phyloP scores from a whole-genome alignment of 805 yeast species.

The Nakazawaea peltata region DNA sequence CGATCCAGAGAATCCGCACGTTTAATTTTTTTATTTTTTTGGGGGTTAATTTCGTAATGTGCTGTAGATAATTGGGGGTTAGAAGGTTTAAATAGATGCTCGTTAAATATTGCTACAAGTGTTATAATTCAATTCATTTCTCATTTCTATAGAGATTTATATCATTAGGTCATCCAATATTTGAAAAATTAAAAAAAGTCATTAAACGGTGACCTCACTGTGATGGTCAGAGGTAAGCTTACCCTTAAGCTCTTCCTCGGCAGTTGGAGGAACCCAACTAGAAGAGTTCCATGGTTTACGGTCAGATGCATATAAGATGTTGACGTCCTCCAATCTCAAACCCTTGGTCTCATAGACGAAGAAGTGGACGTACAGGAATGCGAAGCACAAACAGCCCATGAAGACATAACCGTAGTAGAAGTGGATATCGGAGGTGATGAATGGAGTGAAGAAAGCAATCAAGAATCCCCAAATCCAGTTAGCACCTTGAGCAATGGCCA shows the following conservation, averaged over 20 bases:
- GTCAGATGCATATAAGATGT: conserved; percentile 43
- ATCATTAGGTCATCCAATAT: background rate
- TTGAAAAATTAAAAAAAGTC: background rate
- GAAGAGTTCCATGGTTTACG: conserved; percentile 22
- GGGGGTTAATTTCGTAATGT: background rate
- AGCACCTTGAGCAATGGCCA: conserved; percentile 58
- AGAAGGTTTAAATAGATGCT: background rate
- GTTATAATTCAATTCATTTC: too few species aligned
- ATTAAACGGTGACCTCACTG: conserved; percentile 4
- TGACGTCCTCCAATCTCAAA: conserved; percentile 60
- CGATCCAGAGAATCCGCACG: conserved; percentile 12
- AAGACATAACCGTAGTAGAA: conserved; percentile 45
- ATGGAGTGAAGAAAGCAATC: conserved; percentile 61
- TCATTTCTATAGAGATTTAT: background rate
- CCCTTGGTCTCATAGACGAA: conserved; percentile 61
- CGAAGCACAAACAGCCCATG: conserved; percentile 47
- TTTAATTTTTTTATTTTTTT: conserved; percentile 3
- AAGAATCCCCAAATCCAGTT: conserved; percentile 71
- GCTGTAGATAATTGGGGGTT: too few species aligned
- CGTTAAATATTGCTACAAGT: too few species aligned
- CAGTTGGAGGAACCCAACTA: conserved; percentile 3
- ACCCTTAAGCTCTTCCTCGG: conserved; percentile 1
- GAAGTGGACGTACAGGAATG: conserved; percentile 49
- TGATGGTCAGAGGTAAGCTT: conserved; percentile 1
- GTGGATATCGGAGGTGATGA: conserved; percentile 38